Evolutionary conservation across 2,329 filamentous ascomycete genomes (phyloP).

Genomic region (Curvularia eragrostidis): DNA sequence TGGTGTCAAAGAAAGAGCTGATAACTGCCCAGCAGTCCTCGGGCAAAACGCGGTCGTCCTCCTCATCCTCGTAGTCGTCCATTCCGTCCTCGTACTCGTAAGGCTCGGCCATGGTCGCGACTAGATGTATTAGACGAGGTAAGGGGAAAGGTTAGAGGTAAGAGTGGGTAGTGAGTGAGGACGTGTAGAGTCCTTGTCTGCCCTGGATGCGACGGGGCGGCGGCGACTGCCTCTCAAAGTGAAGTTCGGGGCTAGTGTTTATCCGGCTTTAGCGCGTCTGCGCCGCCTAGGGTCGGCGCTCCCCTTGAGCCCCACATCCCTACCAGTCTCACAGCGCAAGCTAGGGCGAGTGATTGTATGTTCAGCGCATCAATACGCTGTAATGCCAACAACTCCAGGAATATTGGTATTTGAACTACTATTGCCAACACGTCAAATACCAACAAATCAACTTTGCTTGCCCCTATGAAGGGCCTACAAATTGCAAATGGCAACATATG

Average conservation of each 20-base stretch:
- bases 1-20: slow-evolving; percentile 93
- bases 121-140: slow-evolving; percentile 12
- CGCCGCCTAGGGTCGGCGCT: neutral
- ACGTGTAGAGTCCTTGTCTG: slow-evolving; percentile 28
- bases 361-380: neutral
- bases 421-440: neutral
- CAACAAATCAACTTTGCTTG: too few species aligned
- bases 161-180: slow-evolving; percentile 16
- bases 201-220: slow-evolving; percentile 26
- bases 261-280: slow-evolving; percentile 8
- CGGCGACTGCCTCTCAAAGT: slow-evolving; percentile 36
- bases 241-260: slow-evolving; percentile 12
- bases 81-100: slow-evolving; percentile 67
- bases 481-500: neutral
- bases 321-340: neutral
- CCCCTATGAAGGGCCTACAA: too few species aligned
- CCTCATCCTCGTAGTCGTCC: slow-evolving; percentile 65
- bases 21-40: slow-evolving; percentile 99
- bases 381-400: neutral
- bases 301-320: neutral
- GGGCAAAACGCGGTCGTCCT: slow-evolving; percentile 74
- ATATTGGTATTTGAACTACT: neutral
- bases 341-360: neutral
- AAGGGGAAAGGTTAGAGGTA: neutral
- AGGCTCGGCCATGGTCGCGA: slow-evolving; percentile 57